phyloP scores from a whole-genome alignment of 441 rosid genomes.

The Corymbia citriodora region DNA sequence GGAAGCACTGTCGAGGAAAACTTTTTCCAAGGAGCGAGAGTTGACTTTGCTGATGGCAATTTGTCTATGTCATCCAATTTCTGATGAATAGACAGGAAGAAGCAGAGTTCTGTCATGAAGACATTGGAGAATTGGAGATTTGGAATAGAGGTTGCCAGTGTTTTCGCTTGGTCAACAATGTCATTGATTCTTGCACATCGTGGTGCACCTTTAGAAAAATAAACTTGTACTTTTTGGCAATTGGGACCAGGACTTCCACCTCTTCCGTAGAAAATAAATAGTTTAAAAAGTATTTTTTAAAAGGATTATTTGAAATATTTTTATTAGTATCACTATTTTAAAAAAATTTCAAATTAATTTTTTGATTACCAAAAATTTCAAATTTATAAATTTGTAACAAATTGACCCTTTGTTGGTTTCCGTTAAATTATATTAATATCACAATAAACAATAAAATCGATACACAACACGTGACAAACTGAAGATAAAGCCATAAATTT shows the following conservation, averaged over 20 bases:
- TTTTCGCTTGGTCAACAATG: not conserved
- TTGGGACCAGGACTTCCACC: too few relatives aligned
- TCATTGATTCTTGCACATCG: not conserved
- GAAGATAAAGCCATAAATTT: too few relatives aligned
- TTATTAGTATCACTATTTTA: too few relatives aligned
- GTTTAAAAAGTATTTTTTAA: not conserved
- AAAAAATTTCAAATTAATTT: too few relatives aligned
- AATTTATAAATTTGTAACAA: too few relatives aligned
- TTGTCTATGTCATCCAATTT: not conserved
- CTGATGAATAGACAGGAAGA: not conserved
- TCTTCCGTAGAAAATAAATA: not conserved
- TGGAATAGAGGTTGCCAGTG: not conserved
- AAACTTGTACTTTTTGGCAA: not conserved
- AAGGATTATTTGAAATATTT: not conserved
- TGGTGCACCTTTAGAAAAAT: not conserved
- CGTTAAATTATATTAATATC: too few relatives aligned
- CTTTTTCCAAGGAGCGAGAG: not conserved
- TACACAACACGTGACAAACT: too few relatives aligned
- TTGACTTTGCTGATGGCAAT: not conserved
- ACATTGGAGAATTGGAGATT: not conserved
- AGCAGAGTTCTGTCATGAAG: not conserved
- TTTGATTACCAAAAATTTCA: too few relatives aligned
- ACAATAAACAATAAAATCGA: too few relatives aligned
- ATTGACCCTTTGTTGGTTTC: too few relatives aligned
- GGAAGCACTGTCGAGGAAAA: not conserved